Conservation (phyloP, 2,329 filamentous ascomycete species). For the Akanthomyces dipterigenus region DNA sequence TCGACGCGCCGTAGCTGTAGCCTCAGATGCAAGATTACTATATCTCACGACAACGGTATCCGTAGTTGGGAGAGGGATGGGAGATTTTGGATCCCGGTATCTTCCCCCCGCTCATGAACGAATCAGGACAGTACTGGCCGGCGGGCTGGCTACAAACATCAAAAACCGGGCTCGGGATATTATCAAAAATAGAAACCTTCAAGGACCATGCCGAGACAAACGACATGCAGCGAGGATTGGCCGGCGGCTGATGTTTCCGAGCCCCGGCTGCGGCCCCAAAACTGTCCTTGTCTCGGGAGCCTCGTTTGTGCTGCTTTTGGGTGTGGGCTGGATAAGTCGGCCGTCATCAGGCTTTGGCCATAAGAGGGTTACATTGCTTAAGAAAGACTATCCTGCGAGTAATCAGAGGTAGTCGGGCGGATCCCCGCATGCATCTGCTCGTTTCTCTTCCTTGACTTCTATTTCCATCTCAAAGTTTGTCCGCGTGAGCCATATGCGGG, state of each 20-base stretch:
- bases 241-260: too few species aligned
- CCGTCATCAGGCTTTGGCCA: background rate
- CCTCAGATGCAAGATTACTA: background rate
- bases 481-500: background rate
- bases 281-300: background rate
- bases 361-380: slow-evolving; percentile 7
- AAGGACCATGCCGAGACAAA: background rate
- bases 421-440: background rate
- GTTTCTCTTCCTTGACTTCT: too few species aligned
- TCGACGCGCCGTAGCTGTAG: background rate
- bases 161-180: too few species aligned
- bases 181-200: too few species aligned
- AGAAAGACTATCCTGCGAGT: background rate
- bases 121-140: too few species aligned
- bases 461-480: background rate
- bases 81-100: too few species aligned
- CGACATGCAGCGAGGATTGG: background rate
- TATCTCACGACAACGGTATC: too few species aligned
- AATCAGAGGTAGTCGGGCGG: background rate
- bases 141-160: too few species aligned
- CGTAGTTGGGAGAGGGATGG: background rate
- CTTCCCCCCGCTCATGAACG: too few species aligned
- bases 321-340: background rate
- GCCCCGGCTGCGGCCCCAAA: too few species aligned
- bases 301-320: background rate